Conservation (phyloP, 1,284 basidiomycete genomes). For the Gymnopus androsaceus region DNA sequence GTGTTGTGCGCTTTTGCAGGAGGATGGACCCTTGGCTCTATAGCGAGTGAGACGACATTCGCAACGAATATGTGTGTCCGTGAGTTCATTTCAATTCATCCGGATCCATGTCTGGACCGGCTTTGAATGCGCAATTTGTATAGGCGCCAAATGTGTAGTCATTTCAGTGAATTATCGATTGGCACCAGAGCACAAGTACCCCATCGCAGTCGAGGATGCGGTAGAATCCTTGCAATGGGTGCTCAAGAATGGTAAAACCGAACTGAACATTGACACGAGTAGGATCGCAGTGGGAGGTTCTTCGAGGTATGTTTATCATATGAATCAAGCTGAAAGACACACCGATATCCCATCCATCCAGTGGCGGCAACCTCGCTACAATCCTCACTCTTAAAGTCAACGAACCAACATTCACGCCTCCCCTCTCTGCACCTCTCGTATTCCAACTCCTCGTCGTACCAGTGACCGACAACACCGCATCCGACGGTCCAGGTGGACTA, state of each 20-base stretch:
- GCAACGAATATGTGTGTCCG: conserved; percentile 59
- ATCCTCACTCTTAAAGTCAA: conserved; percentile 67
- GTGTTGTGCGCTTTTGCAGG: too few relatives aligned
- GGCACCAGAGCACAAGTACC: conserved; percentile 74
- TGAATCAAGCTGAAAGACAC: not conserved
- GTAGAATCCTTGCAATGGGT: conserved; percentile 70
- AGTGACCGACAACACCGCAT: conserved; percentile 70
- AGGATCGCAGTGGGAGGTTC: conserved; percentile 59
- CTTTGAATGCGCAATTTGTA: not conserved
- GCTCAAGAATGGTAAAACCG: conserved; percentile 39
- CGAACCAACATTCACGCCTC: conserved; percentile 37
- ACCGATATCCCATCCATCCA: conserved; percentile 24
- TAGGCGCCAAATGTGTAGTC: conserved; percentile 55
- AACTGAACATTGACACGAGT: conserved; percentile 30
- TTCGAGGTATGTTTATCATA: conserved; percentile 51
- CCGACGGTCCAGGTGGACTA: conserved; percentile 24
- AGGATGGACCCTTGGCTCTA: conserved; percentile 71
- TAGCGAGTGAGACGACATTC: conserved; percentile 60
- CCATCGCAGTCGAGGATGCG: conserved; percentile 74
- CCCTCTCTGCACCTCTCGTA: conserved; percentile 48
- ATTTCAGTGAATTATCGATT: conserved; percentile 75
- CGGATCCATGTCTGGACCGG: not conserved
- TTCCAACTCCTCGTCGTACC: conserved; percentile 73
- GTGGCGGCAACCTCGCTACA: conserved; percentile 73
- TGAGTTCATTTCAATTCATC: conserved; percentile 29